Conservation (phyloP, 2,329 filamentous ascomycete genomes). For the Colletotrichum costaricense region DNA sequence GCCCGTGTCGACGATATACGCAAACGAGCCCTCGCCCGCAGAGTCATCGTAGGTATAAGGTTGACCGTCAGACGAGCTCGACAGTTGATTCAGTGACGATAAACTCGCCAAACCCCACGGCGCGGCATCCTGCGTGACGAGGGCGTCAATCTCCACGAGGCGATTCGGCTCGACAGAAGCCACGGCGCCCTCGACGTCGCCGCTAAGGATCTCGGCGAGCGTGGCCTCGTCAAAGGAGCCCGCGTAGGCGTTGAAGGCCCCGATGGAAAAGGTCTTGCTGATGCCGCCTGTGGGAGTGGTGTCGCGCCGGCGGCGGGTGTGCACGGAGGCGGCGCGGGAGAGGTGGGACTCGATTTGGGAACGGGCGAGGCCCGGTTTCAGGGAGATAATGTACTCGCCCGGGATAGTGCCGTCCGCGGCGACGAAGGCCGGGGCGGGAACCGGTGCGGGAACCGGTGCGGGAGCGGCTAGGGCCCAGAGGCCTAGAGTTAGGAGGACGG, state of each 20-base stretch:
- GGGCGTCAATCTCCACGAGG: conserved; percentile 22
- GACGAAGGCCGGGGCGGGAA: background rate
- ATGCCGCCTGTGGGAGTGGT: conserved; percentile 17
- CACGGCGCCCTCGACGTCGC: background rate
- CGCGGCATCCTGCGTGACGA: no score
- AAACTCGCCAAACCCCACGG: no score
- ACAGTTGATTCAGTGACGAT: no score
- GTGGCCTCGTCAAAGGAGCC: conserved; percentile 54
- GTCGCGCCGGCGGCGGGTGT: conserved; percentile 46
- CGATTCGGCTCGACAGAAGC: conserved; percentile 45
- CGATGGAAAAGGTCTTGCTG: conserved; percentile 39
- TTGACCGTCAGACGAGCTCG: no score
- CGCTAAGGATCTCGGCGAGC: conserved; percentile 48
- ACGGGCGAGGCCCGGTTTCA: conserved; percentile 49
- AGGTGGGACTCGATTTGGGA: conserved; percentile 44
- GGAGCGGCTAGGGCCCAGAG: background rate
- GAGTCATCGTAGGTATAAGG: no score
- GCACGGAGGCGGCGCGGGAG: conserved; percentile 43
- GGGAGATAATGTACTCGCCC: conserved; percentile 54
- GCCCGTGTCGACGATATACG: conserved; percentile 56
- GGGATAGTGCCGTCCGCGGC: conserved; percentile 4
- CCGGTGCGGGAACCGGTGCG: background rate
- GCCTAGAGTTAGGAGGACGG: background rate
- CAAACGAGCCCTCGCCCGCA: conserved; percentile 47
- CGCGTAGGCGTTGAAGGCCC: conserved; percentile 55